Base-by-base conservation (phyloP, 2,329 filamentous ascomycete species). In the Capronia americana region DNA sequence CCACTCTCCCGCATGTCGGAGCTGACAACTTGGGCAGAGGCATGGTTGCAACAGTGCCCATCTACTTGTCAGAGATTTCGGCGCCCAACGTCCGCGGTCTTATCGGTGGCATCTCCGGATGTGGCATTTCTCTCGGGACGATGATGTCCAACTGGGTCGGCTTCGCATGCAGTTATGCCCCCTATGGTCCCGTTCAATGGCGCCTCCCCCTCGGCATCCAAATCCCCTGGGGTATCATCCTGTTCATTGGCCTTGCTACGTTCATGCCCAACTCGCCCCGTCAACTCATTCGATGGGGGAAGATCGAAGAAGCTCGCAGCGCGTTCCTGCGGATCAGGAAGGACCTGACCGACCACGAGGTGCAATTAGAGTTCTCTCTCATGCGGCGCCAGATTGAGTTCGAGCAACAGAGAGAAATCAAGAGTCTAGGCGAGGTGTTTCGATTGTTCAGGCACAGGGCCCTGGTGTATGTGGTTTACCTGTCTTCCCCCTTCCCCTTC, bases 341-440 rank as follows among this genome's bases (percentile, higher is more conserved):
- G 67, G 90, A 96, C 81, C 85, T 90, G 55, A 86, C 90, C 61
- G 93, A 90, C 28, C 86, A 90, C 69, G 92, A 87, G 77, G 88
- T 96, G 79, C 87, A 90, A 79, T 82, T 87, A 68, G 92, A 96
- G 80, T 85, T 96, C 55, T 86, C 90, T 38, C 92, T 96, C 81
- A 92, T 97, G 72, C 85, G 94, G 66, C 92, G 92, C 81, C 96
- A 96, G 84, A 87, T 94, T 80, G 91, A 92, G 80, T 93, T 94
- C 77, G 93, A 96, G 84, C 84, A 83, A 81, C 78, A 84, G 69
- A 77, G 85, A 5, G 85, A 87, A 72, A 77, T 87, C 67, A 84
- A 76, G 20, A 82, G 82, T 0, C 82, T 82, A 63, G 75, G 73
- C 46, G 85, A 87, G 69, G 83, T 86, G 83, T 90, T 74, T 75